These are phyloP conservation scores for Solanum chiquidenum DNA, from an alignment of 257 asterid genomes.

Conservation along the genomic window DNA sequence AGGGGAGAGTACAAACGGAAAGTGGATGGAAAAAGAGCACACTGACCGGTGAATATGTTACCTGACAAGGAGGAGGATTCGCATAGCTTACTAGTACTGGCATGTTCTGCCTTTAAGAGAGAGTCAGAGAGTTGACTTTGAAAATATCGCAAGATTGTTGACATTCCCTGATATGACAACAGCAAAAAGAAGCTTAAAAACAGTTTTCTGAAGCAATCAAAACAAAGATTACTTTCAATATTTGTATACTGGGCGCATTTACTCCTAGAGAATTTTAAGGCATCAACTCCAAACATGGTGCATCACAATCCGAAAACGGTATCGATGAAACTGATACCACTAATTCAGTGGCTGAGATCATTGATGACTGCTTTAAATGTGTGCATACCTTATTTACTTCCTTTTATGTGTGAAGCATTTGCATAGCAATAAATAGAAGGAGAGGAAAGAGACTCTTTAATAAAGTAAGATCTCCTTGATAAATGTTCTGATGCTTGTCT, in stretches of 20 bases:
- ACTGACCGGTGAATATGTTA: constrained; percentile 12
- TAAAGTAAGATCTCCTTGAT: not conserved
- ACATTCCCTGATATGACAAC: constrained; percentile 41
- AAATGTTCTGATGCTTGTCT: not conserved
- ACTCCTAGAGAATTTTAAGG: not conserved
- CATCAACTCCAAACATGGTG: not conserved
- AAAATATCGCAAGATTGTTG: constrained; percentile 63
- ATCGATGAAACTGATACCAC: not conserved
- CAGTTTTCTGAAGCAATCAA: not conserved
- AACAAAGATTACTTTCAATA: not conserved
- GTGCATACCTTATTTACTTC: not conserved
- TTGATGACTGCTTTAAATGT: not conserved
- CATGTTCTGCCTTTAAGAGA: constrained; percentile 18
- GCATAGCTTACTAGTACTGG: constrained; percentile 21
- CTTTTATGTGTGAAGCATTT: not conserved
- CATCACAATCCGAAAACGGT: not conserved
- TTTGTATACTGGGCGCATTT: not conserved
- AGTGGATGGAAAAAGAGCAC: not conserved
- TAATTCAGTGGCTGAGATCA: not conserved
- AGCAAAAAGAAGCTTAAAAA: not conserved
- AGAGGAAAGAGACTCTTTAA: not conserved
- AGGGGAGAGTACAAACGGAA: not conserved
- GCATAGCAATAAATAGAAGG: not conserved
- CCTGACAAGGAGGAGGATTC: constrained; percentile 46
- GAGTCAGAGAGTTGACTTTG: constrained; percentile 27